Percentiles rank a stretch among this genome's conserved stretches.
phyloP scores from a whole-genome alignment of 257 asterid species.

The Fraxinus americana region DNA sequence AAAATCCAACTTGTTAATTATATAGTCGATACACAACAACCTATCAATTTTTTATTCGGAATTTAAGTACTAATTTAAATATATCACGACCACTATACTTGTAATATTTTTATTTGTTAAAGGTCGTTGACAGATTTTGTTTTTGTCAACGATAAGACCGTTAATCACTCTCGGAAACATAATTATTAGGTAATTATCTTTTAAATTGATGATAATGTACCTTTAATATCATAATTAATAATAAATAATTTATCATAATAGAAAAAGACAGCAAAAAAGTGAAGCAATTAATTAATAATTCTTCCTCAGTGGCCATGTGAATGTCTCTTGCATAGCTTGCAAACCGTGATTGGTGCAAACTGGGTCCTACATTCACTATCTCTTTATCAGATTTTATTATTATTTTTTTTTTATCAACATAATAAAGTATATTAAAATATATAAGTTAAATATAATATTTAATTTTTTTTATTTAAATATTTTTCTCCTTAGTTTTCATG shows the following conservation, averaged over 20 bases:
- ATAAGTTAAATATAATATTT: too few relatives aligned
- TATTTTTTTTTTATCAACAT: too few relatives aligned
- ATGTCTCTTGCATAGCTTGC: background rate
- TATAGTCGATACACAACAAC: too few relatives aligned
- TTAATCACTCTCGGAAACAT: constrained; percentile 41
- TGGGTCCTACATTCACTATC: background rate
- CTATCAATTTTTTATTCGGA: background rate
- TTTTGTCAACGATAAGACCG: constrained; percentile 24
- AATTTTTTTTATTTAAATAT: too few relatives aligned
- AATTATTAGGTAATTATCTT: background rate
- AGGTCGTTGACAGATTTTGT: background rate
- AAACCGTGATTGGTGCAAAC: constrained; percentile 4
- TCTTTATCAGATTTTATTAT: background rate
- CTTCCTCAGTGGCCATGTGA: background rate
- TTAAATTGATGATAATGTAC: background rate
- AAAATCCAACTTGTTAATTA: too few relatives aligned
- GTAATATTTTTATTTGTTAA: background rate
- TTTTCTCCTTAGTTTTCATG: too few relatives aligned
- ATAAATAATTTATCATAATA: background rate
- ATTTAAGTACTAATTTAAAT: background rate
- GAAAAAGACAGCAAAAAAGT: background rate
- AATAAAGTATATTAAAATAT: too few relatives aligned
- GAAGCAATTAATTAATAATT: background rate
- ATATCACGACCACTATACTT: too few relatives aligned
- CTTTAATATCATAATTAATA: background rate